Percentiles rank a stretch among this genome's conserved stretches.
Conservation (phyloP, 345 rosid species). For the Linum trigynum region DNA sequence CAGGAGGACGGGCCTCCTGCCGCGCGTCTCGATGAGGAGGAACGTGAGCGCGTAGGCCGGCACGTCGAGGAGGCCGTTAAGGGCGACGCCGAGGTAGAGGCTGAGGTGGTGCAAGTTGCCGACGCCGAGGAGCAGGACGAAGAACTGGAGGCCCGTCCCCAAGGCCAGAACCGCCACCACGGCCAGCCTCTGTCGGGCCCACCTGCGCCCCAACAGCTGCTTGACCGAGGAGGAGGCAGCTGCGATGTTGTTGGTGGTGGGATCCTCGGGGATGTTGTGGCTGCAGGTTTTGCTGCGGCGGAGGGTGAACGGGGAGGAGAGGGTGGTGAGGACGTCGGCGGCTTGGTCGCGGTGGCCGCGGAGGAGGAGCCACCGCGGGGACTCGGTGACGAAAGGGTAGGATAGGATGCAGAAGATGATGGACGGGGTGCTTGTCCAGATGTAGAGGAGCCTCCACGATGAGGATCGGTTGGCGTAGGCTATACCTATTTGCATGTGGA, state of each 20-base stretch:
- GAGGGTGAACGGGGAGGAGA: conserved; percentile 16
- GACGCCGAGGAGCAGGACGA: conserved; percentile 64
- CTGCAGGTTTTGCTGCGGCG: background rate
- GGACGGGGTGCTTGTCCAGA: conserved; percentile 9
- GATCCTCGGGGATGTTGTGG: background rate
- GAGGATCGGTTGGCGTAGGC: conserved; percentile 4
- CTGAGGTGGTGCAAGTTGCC: conserved; percentile 38
- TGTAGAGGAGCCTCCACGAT: conserved; percentile 14
- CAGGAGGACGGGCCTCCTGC: conserved; percentile 32
- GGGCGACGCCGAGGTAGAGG: conserved; percentile 49
- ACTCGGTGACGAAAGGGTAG: conserved; percentile 5
- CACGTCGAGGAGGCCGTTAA: conserved; percentile 58
- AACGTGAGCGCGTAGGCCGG: conserved; percentile 43
- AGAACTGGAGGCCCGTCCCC: conserved; percentile 58
- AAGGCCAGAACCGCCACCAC: conserved; percentile 35
- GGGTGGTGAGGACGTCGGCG: conserved; percentile 30
- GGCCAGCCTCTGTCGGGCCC: conserved; percentile 42
- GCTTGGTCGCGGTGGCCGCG: conserved; percentile 34
- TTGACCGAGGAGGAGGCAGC: conserved; percentile 39
- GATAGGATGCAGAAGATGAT: background rate
- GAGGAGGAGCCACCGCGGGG: conserved; percentile 17
- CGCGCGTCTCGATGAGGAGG: conserved; percentile 33
- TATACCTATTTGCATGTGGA: background rate
- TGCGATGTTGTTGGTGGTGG: background rate
- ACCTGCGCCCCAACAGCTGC: conserved; percentile 30